Evolutionary conservation across 2,329 filamentous ascomycete genomes (phyloP), one percentile per base, ranked within the genome.

Genomic region (Lomentospora prolificans): DNA sequence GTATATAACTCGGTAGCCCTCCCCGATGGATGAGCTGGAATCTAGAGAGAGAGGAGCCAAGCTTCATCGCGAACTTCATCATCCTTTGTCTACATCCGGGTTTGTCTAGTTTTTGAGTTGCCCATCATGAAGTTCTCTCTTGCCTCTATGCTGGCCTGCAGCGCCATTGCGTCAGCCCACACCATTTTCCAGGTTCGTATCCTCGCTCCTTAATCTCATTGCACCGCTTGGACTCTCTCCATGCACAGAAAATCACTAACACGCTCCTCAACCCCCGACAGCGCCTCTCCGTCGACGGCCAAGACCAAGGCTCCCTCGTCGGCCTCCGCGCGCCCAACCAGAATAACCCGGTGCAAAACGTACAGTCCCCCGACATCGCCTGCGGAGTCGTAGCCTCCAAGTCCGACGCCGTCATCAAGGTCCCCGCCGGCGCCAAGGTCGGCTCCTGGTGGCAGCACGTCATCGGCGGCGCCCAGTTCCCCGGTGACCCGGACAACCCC

Each of bases 301-400:
- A 66, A 27, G 75, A 79, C 59, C 70, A 77, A 60, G 76, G 75
- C 55, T 70, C 74, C 60, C 70, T 77, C 28, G 71, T 69, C 59
- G 77, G 75, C n/a, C 71, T 80, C 56, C 72, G 77, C 17, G 73
- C 75, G 2, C 74, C 77, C 1, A 69, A 65, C 25, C 72, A 70
- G 67, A 84, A 81, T 66, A 78, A 72, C 61, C 78, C 78, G 2
- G 73, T 81, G 19, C 71, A 73, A 51, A 71, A 77, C 61, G 76
- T 79, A 41, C 73, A 62, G 50, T 74, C 72, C 46, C 67, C 70
- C 55, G 73, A 75, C 64, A 73, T 81, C 54, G 70, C 73, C 60
- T 81, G 78, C 64, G 78, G 79, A 59, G 66, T 67, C 52, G 66
- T 70, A 9, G 72, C 72, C 14, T 66, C 63, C 27, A 74, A 66